These are phyloP conservation scores for Thraustotheca clavata DNA, from an alignment of 352 stramenopile species.

Conservation along the genomic window DNA sequence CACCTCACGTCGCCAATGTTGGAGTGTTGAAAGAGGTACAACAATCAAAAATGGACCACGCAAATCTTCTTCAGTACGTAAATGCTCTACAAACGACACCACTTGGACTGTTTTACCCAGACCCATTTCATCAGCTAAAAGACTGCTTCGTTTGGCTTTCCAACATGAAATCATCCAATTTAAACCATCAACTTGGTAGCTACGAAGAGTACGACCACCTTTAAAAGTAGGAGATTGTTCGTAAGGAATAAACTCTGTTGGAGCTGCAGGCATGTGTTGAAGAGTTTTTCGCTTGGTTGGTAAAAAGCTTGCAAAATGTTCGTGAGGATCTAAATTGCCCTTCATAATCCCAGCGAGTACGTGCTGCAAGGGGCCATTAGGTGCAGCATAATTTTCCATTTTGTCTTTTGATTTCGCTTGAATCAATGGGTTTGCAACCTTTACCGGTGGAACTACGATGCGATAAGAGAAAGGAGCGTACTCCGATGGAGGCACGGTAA, in stretches of 20 bases:
- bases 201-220: slow-evolving; percentile 63
- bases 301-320: slow-evolving; percentile 83
- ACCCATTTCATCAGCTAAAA: slow-evolving; percentile 89
- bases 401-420: background rate
- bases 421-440: slow-evolving; percentile 26
- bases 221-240: slow-evolving; percentile 85
- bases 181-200: slow-evolving; percentile 80
- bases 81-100: slow-evolving; percentile 87
- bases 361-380: slow-evolving; percentile 80
- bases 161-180: slow-evolving; percentile 87
- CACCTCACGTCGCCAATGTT: slow-evolving; percentile 80
- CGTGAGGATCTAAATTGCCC: slow-evolving; percentile 83
- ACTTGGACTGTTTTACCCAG: slow-evolving; percentile 95
- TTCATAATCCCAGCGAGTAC: slow-evolving; percentile 81
- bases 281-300: slow-evolving; percentile 28
- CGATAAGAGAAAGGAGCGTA: slow-evolving; percentile 70
- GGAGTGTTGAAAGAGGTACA: slow-evolving; percentile 79
- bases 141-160: slow-evolving; percentile 81
- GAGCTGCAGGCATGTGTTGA: slow-evolving; percentile 17
- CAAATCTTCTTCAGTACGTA: slow-evolving; percentile 75
- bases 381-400: slow-evolving; percentile 50
- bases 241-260: slow-evolving; percentile 80
- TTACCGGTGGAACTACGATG: slow-evolving; percentile 47
- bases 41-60: slow-evolving; percentile 79
- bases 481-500: slow-evolving; percentile 35